Conservation (phyloP, 352 stramenopile genomes). For the Poterioochromonas sp. region DNA sequence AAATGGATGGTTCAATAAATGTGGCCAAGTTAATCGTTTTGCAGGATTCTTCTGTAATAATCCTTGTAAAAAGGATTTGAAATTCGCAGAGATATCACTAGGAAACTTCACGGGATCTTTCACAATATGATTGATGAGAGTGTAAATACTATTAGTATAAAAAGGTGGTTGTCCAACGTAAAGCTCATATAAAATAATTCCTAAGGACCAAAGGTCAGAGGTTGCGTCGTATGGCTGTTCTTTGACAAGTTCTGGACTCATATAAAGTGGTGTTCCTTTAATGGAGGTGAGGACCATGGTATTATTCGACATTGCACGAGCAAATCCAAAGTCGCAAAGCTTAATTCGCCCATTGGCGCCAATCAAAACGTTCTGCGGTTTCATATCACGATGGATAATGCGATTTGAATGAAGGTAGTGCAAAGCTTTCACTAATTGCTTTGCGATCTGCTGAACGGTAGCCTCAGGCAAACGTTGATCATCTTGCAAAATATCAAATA, state of each 20-base stretch:
- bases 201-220: constrained; percentile 84
- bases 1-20: constrained; percentile 76
- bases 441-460: constrained; percentile 71
- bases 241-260: constrained; percentile 82
- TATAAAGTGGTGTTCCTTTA: constrained; percentile 79
- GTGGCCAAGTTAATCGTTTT: constrained; percentile 69
- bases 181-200: constrained; percentile 86
- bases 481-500: constrained; percentile 50
- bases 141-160: constrained; percentile 84
- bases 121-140: constrained; percentile 89
- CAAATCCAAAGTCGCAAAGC: constrained; percentile 88
- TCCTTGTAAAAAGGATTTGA: constrained; percentile 72
- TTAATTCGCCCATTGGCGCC: constrained; percentile 79
- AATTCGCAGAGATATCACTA: constrained; percentile 60
- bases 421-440: constrained; percentile 76
- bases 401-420: constrained; percentile 81
- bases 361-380: constrained; percentile 52
- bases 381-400: constrained; percentile 80
- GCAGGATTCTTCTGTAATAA: constrained; percentile 76
- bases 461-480: constrained; percentile 72
- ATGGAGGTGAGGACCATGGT: constrained; percentile 30
- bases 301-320: constrained; percentile 70
- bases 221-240: constrained; percentile 85
- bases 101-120: constrained; percentile 75
- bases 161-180: constrained; percentile 78